phyloP scores from a whole-genome alignment of 2,329 filamentous ascomycete genomes.

The Alternaria sp. region DNA sequence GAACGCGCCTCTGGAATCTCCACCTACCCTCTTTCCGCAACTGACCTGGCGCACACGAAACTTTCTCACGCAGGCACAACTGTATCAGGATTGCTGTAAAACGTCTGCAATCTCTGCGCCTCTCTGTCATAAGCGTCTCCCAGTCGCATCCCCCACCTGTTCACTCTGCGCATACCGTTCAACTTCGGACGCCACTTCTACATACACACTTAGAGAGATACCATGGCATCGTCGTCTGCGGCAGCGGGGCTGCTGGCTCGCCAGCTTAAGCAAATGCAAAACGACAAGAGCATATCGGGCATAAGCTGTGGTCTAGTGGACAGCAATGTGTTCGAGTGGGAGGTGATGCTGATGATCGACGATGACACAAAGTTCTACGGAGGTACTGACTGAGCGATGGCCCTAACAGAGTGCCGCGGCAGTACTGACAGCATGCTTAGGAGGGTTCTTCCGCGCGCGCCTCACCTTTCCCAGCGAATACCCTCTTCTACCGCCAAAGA shows the following conservation, averaged over 20 bases:
- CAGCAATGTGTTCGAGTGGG: conserved; percentile 95
- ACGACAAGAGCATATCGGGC: conserved; percentile 87
- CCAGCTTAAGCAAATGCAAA: conserved; percentile 95
- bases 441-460: conserved; percentile 93
- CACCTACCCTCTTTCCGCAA: conserved; percentile 13
- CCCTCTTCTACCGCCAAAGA: conserved; percentile 91
- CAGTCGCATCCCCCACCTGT: conserved; percentile 1
- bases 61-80: conserved; percentile 1
- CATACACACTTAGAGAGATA: conserved; percentile 3
- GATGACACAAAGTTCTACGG: conserved; percentile 95
- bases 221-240: conserved; percentile 55
- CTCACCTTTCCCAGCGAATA: conserved; percentile 96
- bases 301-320: conserved; percentile 91
- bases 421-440: conserved; percentile 49
- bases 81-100: not conserved
- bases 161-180: conserved; percentile 7
- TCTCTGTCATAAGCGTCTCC: not conserved
- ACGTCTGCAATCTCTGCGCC: conserved; percentile 1
- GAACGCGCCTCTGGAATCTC: conserved; percentile 23
- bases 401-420: not conserved
- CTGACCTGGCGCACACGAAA: not conserved
- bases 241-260: conserved; percentile 78
- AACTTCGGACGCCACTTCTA: conserved; percentile 15
- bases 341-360: conserved; percentile 98
- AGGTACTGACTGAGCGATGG: conserved; percentile 62